Percentiles rank a stretch among this genome's conserved stretches.
Conservation (phyloP, 2,329 filamentous ascomycete genomes). For the Ophiostoma sp. region DNA sequence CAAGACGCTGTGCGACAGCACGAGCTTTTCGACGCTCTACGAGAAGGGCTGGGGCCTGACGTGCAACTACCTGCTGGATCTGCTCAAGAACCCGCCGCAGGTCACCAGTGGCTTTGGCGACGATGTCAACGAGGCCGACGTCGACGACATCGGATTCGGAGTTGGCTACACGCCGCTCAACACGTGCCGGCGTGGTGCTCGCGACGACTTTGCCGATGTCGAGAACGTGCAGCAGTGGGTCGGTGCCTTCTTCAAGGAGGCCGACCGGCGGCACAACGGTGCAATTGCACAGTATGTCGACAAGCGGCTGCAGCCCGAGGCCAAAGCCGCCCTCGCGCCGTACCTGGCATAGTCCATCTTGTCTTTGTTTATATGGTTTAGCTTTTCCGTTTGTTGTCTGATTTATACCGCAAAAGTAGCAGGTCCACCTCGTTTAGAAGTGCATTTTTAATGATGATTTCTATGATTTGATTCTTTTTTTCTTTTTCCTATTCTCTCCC, state of each 20-base stretch:
- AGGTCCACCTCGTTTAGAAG: too few relatives aligned
- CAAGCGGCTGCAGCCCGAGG: constrained; percentile 62
- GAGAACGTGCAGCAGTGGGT: constrained; percentile 82
- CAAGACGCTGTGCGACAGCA: constrained; percentile 82
- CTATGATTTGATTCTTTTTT: too few relatives aligned
- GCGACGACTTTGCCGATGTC: constrained; percentile 83
- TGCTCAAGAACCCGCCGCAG: constrained; percentile 79
- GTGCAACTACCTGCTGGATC: constrained; percentile 79
- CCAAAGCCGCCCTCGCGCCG: constrained; percentile 47
- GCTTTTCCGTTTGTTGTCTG: neutral
- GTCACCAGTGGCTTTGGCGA: constrained; percentile 61
- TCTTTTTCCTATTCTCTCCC: too few relatives aligned
- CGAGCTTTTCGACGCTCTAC: constrained; percentile 75
- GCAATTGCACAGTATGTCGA: constrained; percentile 65
- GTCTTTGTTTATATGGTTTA: neutral
- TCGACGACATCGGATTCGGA: constrained; percentile 92
- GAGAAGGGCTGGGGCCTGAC: constrained; percentile 88
- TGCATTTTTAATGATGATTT: too few relatives aligned
- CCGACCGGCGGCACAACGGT: constrained; percentile 67
- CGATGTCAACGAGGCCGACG: constrained; percentile 77
- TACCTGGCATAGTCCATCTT: constrained; percentile 37
- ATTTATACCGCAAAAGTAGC: constrained; percentile 1
- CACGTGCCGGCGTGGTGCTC: constrained; percentile 69
- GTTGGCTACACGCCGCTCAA: constrained; percentile 91
- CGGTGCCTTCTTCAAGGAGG: constrained; percentile 66